phyloP scores from a whole-genome alignment of 768 basidiomycete species.

The Rubroboletus satanas region DNA sequence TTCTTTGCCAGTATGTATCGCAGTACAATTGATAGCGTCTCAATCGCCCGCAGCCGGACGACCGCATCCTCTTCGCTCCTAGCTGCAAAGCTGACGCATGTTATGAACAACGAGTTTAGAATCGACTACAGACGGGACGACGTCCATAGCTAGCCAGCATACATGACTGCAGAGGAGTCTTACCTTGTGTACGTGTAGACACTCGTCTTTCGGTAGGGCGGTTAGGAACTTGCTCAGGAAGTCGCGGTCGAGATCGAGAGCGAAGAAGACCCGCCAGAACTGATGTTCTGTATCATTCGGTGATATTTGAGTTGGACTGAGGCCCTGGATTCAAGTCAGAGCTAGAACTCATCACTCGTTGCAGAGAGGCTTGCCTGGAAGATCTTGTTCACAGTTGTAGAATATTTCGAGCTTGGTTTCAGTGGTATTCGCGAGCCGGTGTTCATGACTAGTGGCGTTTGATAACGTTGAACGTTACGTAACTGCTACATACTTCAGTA shows the following conservation, averaged over 20 bases:
- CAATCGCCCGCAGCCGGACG: slow-evolving; percentile 40
- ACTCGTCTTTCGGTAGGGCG: slow-evolving; percentile 46
- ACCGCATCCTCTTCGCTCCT: slow-evolving; percentile 22
- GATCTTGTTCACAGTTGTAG: slow-evolving; percentile 45
- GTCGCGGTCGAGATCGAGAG: slow-evolving; percentile 47
- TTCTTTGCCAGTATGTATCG: slow-evolving; percentile 53
- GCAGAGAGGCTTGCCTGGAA: slow-evolving; percentile 35
- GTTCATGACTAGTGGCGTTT: slow-evolving; percentile 14
- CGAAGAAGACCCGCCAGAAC: slow-evolving; percentile 53
- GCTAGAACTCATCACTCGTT: neutral
- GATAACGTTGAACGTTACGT: neutral
- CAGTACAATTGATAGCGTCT: slow-evolving; percentile 47
- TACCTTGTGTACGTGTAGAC: slow-evolving; percentile 51
- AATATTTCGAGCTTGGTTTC: slow-evolving; percentile 45
- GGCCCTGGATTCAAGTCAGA: slow-evolving; percentile 33
- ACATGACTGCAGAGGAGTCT: slow-evolving; percentile 1
- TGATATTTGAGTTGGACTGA: slow-evolving; percentile 40
- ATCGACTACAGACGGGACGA: slow-evolving; percentile 44
- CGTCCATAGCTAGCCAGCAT: slow-evolving; percentile 9
- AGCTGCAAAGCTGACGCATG: slow-evolving; percentile 42
- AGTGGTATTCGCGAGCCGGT: slow-evolving; percentile 3
- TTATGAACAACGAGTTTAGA: slow-evolving; percentile 43
- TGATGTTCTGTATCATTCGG: slow-evolving; percentile 41
- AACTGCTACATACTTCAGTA: neutral
- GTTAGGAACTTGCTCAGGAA: slow-evolving; percentile 42